phyloP scores from a whole-genome alignment of 1,284 basidiomycete genomes.

The Stereum hirsutum region DNA sequence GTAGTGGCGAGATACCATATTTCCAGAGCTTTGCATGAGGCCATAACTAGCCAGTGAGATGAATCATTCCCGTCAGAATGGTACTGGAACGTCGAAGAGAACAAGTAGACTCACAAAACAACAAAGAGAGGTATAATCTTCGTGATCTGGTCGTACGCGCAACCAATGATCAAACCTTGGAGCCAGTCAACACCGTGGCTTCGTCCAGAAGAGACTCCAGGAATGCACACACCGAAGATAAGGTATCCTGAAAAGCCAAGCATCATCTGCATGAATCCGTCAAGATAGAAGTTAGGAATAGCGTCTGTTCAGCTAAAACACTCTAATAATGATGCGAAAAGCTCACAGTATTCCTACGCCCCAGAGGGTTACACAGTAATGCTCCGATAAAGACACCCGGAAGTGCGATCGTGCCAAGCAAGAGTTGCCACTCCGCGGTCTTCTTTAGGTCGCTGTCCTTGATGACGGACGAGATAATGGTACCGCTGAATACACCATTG shows the following conservation, averaged over 20 bases:
- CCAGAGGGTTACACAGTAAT: slow-evolving; percentile 52
- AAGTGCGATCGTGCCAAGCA: slow-evolving; percentile 58
- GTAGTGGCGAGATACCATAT: too few relatives aligned
- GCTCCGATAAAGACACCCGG: slow-evolving; percentile 59
- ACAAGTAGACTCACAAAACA: slow-evolving; percentile 38
- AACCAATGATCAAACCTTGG: slow-evolving; percentile 53
- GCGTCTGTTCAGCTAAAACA: too few relatives aligned
- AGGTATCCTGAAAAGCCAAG: slow-evolving; percentile 70
- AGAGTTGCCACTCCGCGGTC: slow-evolving; percentile 65
- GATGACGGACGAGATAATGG: slow-evolving; percentile 55
- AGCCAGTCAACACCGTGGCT: not conserved
- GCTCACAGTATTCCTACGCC: slow-evolving; percentile 51
- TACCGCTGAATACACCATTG: slow-evolving; percentile 56
- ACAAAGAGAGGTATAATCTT: slow-evolving; percentile 60
- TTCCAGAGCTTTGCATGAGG: slow-evolving; percentile 61
- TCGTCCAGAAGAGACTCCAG: not conserved
- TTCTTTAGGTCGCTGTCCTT: slow-evolving; percentile 41
- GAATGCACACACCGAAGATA: slow-evolving; percentile 40
- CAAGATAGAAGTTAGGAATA: not conserved
- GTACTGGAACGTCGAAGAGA: not conserved
- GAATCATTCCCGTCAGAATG: slow-evolving; percentile 9
- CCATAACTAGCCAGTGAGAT: slow-evolving; percentile 38
- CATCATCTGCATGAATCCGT: slow-evolving; percentile 41
- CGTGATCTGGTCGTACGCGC: slow-evolving; percentile 59
- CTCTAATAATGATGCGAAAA: too few relatives aligned